phyloP scores from a whole-genome alignment of 441 rosid genomes.

The Adansonia grandidieri region DNA sequence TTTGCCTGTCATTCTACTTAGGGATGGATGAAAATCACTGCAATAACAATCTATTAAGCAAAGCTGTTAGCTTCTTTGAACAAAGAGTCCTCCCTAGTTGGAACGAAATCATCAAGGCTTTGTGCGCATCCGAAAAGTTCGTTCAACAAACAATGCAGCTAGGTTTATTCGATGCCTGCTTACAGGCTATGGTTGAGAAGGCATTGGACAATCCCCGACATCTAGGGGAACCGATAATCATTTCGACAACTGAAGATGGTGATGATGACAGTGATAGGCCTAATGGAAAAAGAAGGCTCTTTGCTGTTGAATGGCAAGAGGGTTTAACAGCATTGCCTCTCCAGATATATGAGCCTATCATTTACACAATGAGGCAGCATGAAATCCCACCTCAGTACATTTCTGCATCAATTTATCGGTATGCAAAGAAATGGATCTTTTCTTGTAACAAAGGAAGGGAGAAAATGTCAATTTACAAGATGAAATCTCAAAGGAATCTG shows the following conservation, averaged over 20 bases:
- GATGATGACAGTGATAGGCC: constrained; percentile 46
- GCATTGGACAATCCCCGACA: constrained; percentile 52
- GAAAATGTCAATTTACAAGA: constrained; percentile 41
- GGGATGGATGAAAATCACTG: constrained; percentile 72
- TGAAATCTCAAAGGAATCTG: constrained; percentile 46
- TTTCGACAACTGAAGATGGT: constrained; percentile 22
- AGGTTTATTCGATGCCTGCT: constrained; percentile 61
- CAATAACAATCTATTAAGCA: constrained; percentile 57
- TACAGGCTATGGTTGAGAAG: constrained; percentile 60
- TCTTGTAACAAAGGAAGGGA: constrained; percentile 30
- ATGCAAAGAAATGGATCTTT: constrained; percentile 54
- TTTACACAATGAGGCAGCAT: constrained; percentile 43
- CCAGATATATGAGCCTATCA: constrained; percentile 52
- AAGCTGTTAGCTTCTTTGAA: constrained; percentile 49
- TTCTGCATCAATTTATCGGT: constrained; percentile 61
- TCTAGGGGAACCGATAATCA: constrained; percentile 51
- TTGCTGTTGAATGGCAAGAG: constrained; percentile 59
- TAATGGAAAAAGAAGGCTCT: constrained; percentile 68
- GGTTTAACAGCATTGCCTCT: constrained; percentile 63
- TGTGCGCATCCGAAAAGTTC: constrained; percentile 39
- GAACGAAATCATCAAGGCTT: constrained; percentile 70
- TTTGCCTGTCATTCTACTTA: constrained; percentile 59
- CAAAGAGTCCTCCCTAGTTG: constrained; percentile 64
- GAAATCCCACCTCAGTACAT: constrained; percentile 47
- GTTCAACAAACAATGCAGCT: constrained; percentile 42